A percentile compares a stretch with the other conserved stretches of the same genome.
Conservation (phyloP, 2,329 filamentous ascomycete species). For the Plectosphaerella sp. region DNA sequence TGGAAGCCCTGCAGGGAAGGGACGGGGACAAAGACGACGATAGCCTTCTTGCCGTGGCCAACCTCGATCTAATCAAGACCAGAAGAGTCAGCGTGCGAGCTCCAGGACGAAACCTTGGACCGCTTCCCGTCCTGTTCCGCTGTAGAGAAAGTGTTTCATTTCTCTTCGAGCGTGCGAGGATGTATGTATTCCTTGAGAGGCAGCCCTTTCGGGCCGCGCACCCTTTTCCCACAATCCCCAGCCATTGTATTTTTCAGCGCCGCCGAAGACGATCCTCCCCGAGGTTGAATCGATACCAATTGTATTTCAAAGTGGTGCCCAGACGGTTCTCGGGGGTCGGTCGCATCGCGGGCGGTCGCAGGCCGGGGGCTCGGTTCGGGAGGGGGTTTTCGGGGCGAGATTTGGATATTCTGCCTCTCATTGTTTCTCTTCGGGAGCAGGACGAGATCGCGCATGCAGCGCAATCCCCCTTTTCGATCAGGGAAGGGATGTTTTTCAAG, state of each 20-base stretch:
- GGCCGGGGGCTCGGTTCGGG: not conserved
- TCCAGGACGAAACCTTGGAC: conserved; percentile 68
- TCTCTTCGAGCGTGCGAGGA: conserved; percentile 1
- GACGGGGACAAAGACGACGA: conserved; percentile 99
- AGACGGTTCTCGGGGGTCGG: not conserved
- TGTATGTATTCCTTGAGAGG: too few species aligned
- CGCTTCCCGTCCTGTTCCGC: conserved; percentile 72
- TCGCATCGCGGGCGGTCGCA: not conserved
- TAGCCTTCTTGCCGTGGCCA: conserved; percentile 99
- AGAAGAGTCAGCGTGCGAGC: conserved; percentile 69
- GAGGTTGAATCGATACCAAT: conserved; percentile 1
- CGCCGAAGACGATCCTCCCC: not conserved
- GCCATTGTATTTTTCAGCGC: not conserved
- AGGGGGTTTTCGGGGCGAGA: conserved; percentile 2
- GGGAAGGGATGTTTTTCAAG: conserved; percentile 22
- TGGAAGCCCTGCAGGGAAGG: conserved; percentile 98
- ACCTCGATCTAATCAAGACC: conserved; percentile 89
- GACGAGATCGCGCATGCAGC: not conserved
- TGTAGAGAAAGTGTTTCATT: conserved; percentile 14
- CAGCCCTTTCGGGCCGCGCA: too few species aligned
- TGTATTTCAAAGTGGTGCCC: conserved; percentile 7
- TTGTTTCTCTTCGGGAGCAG: not conserved
- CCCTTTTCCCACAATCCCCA: too few species aligned
- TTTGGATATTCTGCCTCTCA: not conserved
- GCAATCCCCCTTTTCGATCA: not conserved